phyloP scores from a whole-genome alignment of 768 basidiomycete species.

The Mycena rosella region DNA sequence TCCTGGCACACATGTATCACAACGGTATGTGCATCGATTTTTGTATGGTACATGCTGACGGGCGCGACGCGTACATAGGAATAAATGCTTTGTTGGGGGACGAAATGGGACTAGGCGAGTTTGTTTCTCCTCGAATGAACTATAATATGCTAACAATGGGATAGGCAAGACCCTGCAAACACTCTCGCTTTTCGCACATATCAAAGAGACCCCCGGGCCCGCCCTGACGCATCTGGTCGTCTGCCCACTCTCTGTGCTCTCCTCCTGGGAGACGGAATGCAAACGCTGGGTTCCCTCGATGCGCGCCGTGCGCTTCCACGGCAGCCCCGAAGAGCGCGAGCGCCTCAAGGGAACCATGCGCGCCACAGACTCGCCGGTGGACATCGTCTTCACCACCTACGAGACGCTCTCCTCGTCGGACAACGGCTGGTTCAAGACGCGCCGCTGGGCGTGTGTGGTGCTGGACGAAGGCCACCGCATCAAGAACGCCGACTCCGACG shows the following conservation, averaged over 20 bases:
- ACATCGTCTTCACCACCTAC: conserved; percentile 78
- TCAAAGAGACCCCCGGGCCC: conserved; percentile 68
- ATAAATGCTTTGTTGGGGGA: conserved; percentile 83
- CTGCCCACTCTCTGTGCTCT: conserved; percentile 77
- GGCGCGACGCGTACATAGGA: conserved; percentile 49
- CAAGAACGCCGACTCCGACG: conserved; percentile 73
- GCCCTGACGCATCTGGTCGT: conserved; percentile 71
- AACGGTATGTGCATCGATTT: conserved; percentile 59
- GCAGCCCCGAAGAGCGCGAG: conserved; percentile 63
- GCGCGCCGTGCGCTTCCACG: conserved; percentile 71
- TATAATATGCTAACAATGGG: no score
- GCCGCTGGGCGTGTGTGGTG: conserved; percentile 69
- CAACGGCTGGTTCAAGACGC: conserved; percentile 67
- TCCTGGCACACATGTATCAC: conserved; percentile 73
- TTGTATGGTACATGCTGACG: background rate
- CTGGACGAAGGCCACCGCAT: conserved; percentile 80
- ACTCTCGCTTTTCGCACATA: conserved; percentile 74
- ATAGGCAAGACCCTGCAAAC: conserved; percentile 77
- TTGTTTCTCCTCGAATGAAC: no score
- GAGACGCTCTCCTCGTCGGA: conserved; percentile 71
- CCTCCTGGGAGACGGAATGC: conserved; percentile 72
- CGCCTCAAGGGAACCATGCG: conserved; percentile 64
- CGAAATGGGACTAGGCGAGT: conserved; percentile 43
- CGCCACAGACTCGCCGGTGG: conserved; percentile 53
- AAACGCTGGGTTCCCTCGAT: conserved; percentile 67